Evolutionary conservation across 2,329 filamentous ascomycete species (phyloP).

Genomic region (Alternaria atra): DNA sequence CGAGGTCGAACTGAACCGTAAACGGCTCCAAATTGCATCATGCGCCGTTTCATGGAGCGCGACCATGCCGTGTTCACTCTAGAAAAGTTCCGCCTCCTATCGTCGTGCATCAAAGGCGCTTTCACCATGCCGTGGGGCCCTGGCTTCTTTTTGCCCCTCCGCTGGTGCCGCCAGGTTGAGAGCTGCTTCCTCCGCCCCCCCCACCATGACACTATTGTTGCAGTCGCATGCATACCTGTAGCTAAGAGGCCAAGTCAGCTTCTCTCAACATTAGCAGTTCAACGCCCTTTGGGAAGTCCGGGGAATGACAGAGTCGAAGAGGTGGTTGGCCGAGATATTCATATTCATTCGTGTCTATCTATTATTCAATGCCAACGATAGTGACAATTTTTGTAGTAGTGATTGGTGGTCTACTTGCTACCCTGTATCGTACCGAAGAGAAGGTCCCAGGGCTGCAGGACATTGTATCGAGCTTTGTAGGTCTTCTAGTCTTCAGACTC

Average conservation of each 20-base stretch:
- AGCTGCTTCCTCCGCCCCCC: not conserved
- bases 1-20: slow-evolving; percentile 32
- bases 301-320: not conserved
- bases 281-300: not conserved
- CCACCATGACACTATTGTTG: not conserved
- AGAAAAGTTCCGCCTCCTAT: slow-evolving; percentile 19
- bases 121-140: slow-evolving; percentile 11
- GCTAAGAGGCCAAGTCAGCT: not conserved
- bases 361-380: slow-evolving; percentile 1
- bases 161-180: slow-evolving; percentile 32
- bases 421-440: slow-evolving; percentile 4
- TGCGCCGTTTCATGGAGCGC: slow-evolving; percentile 6
- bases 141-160: slow-evolving; percentile 17
- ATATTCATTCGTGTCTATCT: slow-evolving; percentile 23
- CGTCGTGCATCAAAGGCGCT: slow-evolving; percentile 3
- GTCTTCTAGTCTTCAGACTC: slow-evolving; percentile 63
- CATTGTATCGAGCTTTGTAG: slow-evolving; percentile 1
- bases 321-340: not conserved
- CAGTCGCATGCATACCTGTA: not conserved
- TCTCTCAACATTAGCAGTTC: not conserved
- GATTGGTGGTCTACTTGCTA: not conserved
- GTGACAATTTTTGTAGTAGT: not conserved
- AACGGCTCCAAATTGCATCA: slow-evolving; percentile 27
- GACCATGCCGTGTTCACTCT: slow-evolving; percentile 25
- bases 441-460: slow-evolving; percentile 3